Conservation (phyloP, 73 alveolate genomes). For the Tetrahymena borealis region DNA sequence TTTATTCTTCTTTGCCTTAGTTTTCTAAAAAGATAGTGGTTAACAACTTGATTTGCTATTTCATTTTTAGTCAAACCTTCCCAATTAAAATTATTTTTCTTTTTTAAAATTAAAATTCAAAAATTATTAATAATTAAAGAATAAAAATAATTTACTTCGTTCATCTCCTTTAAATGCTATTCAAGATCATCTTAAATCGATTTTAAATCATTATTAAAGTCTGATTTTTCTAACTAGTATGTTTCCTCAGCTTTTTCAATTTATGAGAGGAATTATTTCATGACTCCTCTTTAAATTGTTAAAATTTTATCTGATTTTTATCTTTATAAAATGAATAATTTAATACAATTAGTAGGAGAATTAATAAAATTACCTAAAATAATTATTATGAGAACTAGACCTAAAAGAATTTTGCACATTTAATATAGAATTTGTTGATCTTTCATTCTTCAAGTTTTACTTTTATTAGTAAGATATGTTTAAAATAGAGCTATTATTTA, state of each 20-base stretch:
- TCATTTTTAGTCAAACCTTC: neutral
- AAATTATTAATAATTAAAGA: neutral
- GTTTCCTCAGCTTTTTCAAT: neutral
- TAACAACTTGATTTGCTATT: neutral
- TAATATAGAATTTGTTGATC: neutral
- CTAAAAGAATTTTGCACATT: neutral
- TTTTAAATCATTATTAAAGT: neutral
- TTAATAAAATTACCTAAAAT: too few species aligned
- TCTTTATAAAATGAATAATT: too few species aligned
- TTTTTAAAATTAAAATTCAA: neutral
- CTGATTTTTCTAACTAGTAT: neutral
- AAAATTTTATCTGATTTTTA: neutral
- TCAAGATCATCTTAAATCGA: neutral
- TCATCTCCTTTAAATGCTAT: neutral
- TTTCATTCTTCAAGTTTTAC: neutral
- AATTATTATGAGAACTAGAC: neutral
- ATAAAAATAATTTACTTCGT: neutral
- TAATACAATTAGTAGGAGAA: too few species aligned
- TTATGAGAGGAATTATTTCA: neutral
- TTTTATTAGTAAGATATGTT: neutral
- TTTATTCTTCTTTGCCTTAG: neutral
- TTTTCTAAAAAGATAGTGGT: neutral
- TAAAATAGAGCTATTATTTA: neutral
- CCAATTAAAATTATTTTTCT: neutral
- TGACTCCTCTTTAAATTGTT: neutral